Conservation (phyloP, 2,329 filamentous ascomycete species). For the Cladophialophora yegresii region DNA sequence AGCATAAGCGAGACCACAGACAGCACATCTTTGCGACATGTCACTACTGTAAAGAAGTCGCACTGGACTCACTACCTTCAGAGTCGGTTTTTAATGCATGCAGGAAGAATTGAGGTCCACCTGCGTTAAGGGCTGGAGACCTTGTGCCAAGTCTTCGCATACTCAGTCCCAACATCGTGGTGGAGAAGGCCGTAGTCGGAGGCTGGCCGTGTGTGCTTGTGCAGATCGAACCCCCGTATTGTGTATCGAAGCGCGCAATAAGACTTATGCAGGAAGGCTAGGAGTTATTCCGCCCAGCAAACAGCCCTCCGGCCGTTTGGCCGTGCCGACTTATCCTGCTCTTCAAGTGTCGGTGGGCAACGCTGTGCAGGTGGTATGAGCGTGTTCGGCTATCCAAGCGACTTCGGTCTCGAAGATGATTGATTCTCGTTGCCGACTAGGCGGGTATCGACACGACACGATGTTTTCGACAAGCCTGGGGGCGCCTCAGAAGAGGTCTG, state of each 20-base stretch:
- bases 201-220: not conserved
- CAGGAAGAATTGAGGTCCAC: not conserved
- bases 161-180: not conserved
- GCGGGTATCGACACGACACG: conserved; percentile 1
- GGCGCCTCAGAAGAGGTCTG: not conserved
- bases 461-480: not conserved
- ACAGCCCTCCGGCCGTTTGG: not conserved
- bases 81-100: not conserved
- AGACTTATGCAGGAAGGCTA: conserved; percentile 7
- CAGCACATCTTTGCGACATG: not conserved
- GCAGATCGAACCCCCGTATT: not conserved
- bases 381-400: conserved; percentile 10
- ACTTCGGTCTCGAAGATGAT: conserved; percentile 4
- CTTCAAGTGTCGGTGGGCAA: not conserved
- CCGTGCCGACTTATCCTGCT: conserved; percentile 26
- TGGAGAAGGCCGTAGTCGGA: not conserved
- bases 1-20: not conserved
- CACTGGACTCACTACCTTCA: not conserved
- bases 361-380: conserved; percentile 12
- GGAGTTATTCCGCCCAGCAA: conserved; percentile 9
- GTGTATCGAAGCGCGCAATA: not conserved
- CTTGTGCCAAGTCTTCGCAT: not conserved
- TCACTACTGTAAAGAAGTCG: not conserved
- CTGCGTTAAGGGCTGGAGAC: not conserved
- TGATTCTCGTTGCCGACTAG: not conserved